Evolutionary conservation across 1,139 yeast genomes (phyloP).

Genomic region (Fermentozyma sake): DNA sequence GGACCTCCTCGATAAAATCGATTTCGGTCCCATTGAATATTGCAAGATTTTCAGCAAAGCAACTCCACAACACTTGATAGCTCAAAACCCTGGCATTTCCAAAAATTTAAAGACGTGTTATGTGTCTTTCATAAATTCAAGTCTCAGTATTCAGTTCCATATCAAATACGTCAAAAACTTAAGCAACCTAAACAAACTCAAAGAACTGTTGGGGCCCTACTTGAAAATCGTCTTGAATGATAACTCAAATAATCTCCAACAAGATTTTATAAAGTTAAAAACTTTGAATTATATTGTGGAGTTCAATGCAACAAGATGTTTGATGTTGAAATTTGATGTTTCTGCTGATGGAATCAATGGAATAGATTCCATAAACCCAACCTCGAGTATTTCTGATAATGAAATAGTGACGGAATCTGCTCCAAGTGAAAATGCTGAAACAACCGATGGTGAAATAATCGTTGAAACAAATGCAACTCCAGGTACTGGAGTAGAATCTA

Average conservation of each 20-base stretch:
- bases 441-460: too few species aligned
- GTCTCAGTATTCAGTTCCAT: slow-evolving; percentile 31
- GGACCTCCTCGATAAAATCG: slow-evolving; percentile 31
- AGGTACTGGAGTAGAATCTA: too few species aligned
- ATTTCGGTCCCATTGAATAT: slow-evolving; percentile 43
- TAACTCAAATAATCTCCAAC: slow-evolving; percentile 13
- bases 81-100: slow-evolving; percentile 11
- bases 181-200: slow-evolving; percentile 23
- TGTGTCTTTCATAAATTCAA: slow-evolving; percentile 38
- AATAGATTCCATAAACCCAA: too few species aligned
- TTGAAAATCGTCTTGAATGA: slow-evolving; percentile 33
- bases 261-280: slow-evolving; percentile 38
- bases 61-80: slow-evolving; percentile 22
- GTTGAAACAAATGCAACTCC: too few species aligned
- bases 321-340: slow-evolving; percentile 17
- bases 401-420: too few species aligned
- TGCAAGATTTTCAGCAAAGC: slow-evolving; percentile 32
- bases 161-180: slow-evolving; percentile 28
- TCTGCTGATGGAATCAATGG: slow-evolving; percentile 2
- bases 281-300: slow-evolving; percentile 42
- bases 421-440: too few species aligned
- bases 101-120: slow-evolving; percentile 26
- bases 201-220: slow-evolving; percentile 19
- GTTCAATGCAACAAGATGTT: slow-evolving; percentile 35
- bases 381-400: too few species aligned